Base-by-base conservation (phyloP, 78 protist genomes). In the Anaeramoeba flamelloides region DNA sequence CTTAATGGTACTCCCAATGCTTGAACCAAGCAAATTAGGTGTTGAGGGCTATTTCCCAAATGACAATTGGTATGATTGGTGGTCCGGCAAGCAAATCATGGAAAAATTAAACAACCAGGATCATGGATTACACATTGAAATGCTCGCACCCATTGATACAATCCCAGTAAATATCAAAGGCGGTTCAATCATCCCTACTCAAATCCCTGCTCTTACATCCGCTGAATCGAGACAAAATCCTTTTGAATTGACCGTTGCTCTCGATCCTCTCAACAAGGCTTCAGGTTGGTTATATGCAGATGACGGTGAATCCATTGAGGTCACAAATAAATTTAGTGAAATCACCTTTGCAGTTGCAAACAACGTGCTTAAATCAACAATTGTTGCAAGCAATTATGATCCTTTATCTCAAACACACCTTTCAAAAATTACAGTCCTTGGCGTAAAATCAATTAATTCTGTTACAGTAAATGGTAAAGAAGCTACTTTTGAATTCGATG, bases 1-100 rank as follows among this genome's bases (percentile, higher is more conserved):
- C 8, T 36, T 76, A 36, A 22, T 76, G 17, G 78, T 76, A 8
- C 8, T 17, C 8, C 78, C 78, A 36, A 17, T 36, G 8, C 17
- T 76, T 22, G 38, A 76, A 36, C 31, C 8, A 36, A 17, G 78
- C 8, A 17, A 8, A 36, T 26, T 17, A 33, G 17, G 74, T 36
- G 78, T 76, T 36, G 78, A 76, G 12, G 78, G 74, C 8, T 76
- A 76, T 36, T 76, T 76, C 78, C 78, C 78, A 22, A 76, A 76
- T 33, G 8, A 8, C 8, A 17, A 36, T 76, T 76, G 78, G 78
- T 76, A 37, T 33, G 78, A 37, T 33, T 33, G 12, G 8, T 76
- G 78, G 78, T 26, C 38, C 17, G 78, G 78, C 8, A 17, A 37
- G 17, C 8, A 36, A 36, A 36, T 36, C 12, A 8, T 76, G 12